A percentile compares a stretch with the other conserved stretches of the same genome.
phyloP scores from a whole-genome alignment of 1,139 yeast genomes.

The Blastobotrys buckinghamii region DNA sequence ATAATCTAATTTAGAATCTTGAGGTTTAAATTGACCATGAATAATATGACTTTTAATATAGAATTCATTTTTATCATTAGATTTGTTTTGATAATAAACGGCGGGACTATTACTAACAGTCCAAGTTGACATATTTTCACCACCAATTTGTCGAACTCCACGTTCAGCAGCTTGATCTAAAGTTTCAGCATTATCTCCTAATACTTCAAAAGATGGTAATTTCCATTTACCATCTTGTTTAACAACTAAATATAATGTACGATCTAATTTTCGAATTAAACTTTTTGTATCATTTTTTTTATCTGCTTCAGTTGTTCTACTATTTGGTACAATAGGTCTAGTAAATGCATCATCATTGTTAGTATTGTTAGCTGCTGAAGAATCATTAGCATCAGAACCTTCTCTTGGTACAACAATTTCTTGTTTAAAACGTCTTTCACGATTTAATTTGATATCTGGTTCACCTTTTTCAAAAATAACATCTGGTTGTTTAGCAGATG shows the following conservation, averaged over 20 bases:
- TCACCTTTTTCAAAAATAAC: conserved; percentile 75
- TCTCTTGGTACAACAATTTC: conserved; percentile 63
- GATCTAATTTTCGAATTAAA: conserved; percentile 70
- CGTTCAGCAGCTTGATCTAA: conserved; percentile 71
- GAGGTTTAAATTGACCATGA: conserved; percentile 73
- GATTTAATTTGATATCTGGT: conserved; percentile 80
- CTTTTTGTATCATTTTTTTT: conserved; percentile 51
- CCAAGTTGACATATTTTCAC: conserved; percentile 74
- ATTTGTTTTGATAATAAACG: conserved; percentile 44
- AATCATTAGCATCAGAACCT: conserved; percentile 20
- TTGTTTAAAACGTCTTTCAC: conserved; percentile 84
- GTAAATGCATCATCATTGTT: conserved; percentile 42
- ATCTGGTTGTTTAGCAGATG: conserved; percentile 65
- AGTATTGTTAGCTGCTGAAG: conserved; percentile 20
- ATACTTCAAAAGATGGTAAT: conserved; percentile 67
- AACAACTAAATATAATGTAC: conserved; percentile 72
- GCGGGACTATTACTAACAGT: conserved; percentile 86
- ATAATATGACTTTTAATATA: conserved; percentile 82
- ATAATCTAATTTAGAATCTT: conserved; percentile 40
- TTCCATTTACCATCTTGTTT: conserved; percentile 51
- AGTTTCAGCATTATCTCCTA: conserved; percentile 39
- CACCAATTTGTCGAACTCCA: conserved; percentile 69
- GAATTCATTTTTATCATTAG: conserved; percentile 45
- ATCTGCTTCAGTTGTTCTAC: conserved; percentile 78
- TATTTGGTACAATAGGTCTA: conserved; percentile 63